Evolutionary conservation across 129 eudicot genomes (phyloP).

Genomic region (Helianthus tuberosus): DNA sequence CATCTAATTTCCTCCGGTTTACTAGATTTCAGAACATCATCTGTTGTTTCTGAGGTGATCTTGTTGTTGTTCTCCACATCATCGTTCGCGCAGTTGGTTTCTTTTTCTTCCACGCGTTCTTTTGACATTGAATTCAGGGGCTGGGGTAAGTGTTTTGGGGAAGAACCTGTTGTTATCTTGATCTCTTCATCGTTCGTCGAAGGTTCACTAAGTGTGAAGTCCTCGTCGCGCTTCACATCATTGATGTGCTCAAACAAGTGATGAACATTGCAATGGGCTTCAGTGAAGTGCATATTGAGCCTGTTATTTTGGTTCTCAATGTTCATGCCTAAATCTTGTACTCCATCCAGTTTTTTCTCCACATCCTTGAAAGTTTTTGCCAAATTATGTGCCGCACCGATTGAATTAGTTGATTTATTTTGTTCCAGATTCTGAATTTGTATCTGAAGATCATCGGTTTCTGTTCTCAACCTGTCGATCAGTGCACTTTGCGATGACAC

Average conservation of each 20-base stretch:
- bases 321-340: constrained; percentile 51
- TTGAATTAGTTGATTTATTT: constrained; percentile 45
- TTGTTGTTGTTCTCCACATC: background rate
- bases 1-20: constrained; percentile 36
- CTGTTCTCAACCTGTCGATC: constrained; percentile 33
- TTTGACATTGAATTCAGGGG: background rate
- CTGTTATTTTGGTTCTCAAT: constrained; percentile 47
- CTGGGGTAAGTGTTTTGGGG: background rate
- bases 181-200: constrained; percentile 2
- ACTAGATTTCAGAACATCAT: constrained; percentile 6
- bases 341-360: constrained; percentile 60
- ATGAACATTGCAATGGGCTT: constrained; percentile 51
- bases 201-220: constrained; percentile 17
- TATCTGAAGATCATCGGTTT: constrained; percentile 67
- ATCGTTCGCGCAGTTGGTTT: background rate
- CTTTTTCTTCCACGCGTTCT: constrained; percentile 18
- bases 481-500: too few relatives aligned
- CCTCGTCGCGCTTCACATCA: constrained; percentile 59
- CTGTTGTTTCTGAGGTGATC: background rate
- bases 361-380: constrained; percentile 47
- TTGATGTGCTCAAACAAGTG: constrained; percentile 58
- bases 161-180: background rate
- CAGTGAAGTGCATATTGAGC: constrained; percentile 54
- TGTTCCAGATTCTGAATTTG: constrained; percentile 70
- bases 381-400: constrained; percentile 41